Conservation (phyloP, 2,329 filamentous ascomycete genomes). For the Hypoxylon sp. region DNA sequence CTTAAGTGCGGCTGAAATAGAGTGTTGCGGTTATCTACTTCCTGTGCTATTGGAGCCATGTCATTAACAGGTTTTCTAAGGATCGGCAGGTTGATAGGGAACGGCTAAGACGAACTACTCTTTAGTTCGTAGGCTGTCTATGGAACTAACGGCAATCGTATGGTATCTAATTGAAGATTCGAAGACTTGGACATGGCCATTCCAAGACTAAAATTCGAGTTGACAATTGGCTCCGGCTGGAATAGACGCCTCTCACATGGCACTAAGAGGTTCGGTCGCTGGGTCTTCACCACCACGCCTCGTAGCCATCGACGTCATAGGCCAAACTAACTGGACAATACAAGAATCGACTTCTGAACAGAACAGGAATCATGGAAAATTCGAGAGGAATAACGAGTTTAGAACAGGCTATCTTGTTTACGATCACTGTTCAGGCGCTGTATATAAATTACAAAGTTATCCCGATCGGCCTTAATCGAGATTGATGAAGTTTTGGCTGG, state of each 20-base stretch:
- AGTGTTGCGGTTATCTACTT: no score
- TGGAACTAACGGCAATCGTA: neutral
- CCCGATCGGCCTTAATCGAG: no score
- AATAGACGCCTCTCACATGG: neutral
- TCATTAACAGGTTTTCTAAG: constrained; percentile 19
- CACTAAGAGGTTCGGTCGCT: constrained; percentile 24
- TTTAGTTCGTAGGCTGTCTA: neutral
- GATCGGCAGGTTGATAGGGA: constrained; percentile 2
- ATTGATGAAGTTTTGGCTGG: neutral
- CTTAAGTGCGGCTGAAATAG: constrained; percentile 20
- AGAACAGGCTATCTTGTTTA: neutral
- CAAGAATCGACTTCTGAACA: neutral
- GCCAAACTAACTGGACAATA: constrained; percentile 1
- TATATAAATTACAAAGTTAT: no score
- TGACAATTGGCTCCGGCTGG: constrained; percentile 4
- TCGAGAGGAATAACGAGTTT: constrained; percentile 7
- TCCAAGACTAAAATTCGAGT: constrained; percentile 25
- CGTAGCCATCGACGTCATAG: constrained; percentile 36
- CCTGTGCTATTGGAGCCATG: no score
- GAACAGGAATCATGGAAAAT: constrained; percentile 22
- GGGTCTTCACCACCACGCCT: constrained; percentile 17
- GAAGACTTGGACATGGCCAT: constrained; percentile 13
- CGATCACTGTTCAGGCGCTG: neutral
- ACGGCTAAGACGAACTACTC: neutral
- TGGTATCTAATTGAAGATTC: neutral